These are phyloP conservation scores for Umbelopsis sp. DNA, from an alignment of 192 early-diverging fungal genomes.

Conservation along the genomic window DNA sequence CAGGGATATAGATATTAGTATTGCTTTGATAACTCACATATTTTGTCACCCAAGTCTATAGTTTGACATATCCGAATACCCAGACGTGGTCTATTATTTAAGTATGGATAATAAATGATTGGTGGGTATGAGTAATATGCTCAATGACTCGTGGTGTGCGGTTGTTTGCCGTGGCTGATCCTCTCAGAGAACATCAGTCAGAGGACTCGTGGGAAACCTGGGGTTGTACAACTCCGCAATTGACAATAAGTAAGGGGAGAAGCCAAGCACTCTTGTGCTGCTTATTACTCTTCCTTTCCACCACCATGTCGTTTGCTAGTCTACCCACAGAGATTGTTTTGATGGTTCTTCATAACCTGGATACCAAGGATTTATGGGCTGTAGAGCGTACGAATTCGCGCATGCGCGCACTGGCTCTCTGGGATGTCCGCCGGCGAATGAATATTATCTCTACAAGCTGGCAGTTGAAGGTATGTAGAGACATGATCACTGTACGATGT, in stretches of 20 bases:
- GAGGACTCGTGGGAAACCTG: constrained; percentile 19
- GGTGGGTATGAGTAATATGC: no score
- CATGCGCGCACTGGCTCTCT: background rate
- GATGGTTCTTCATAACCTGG: background rate
- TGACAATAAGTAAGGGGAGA: background rate
- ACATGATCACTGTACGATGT: background rate
- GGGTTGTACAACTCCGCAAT: constrained; percentile 17
- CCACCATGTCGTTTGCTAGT: background rate
- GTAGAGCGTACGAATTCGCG: background rate
- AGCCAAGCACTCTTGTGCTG: background rate
- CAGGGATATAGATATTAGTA: no score
- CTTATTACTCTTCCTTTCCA: background rate
- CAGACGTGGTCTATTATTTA: no score
- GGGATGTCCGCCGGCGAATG: constrained; percentile 4
- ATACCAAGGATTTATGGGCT: constrained; percentile 11
- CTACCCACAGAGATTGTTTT: background rate
- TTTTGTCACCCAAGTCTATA: no score
- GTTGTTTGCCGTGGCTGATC: background rate
- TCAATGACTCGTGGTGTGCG: no score
- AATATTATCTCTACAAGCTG: constrained; percentile 16
- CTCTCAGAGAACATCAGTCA: constrained; percentile 1
- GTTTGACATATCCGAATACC: no score
- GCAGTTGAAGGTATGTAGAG: constrained; percentile 13
- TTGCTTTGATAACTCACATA: no score
- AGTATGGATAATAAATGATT: no score